These are phyloP conservation scores for Ambrosia artemisiifolia DNA, from an alignment of 129 eudicot genomes.

Conservation along the genomic window DNA sequence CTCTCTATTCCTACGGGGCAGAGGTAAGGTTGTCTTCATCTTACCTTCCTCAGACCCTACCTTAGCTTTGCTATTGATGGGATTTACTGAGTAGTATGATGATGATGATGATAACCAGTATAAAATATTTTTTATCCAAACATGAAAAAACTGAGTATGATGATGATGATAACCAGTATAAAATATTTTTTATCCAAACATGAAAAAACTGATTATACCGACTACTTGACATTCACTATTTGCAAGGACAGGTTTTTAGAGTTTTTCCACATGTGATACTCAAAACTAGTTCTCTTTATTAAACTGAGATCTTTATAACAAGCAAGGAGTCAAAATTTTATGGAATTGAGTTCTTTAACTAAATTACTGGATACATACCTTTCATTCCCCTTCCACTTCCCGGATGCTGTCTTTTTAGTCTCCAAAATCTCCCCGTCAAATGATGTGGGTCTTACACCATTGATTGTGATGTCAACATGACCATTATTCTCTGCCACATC, in stretches of 20 bases:
- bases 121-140: not conserved
- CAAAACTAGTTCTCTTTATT: not conserved
- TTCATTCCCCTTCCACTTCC: not conserved
- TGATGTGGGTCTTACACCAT: not conserved
- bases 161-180: not conserved
- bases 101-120: not conserved
- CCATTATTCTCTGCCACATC: constrained; percentile 23
- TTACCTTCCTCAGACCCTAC: too few relatives aligned
- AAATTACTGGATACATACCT: constrained; percentile 5
- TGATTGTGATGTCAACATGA: constrained; percentile 16
- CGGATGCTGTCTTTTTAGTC: not conserved
- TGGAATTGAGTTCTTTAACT: not conserved
- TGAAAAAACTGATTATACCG: not conserved
- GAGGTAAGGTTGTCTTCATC: too few relatives aligned
- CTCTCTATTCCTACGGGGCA: too few relatives aligned
- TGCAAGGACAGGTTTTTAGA: not conserved
- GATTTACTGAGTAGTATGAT: too few relatives aligned
- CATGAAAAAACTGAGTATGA: not conserved
- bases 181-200: not conserved
- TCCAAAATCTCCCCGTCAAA: not conserved
- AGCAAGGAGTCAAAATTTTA: not conserved
- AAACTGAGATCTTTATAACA: not conserved
- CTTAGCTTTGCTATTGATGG: too few relatives aligned
- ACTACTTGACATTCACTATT: not conserved
- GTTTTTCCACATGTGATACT: not conserved